Percentiles rank a stretch among this genome's conserved stretches.
These are phyloP conservation scores for Symbiodinium natans DNA, from an alignment of 73 alveolate genomes.

Conservation along the genomic window DNA sequence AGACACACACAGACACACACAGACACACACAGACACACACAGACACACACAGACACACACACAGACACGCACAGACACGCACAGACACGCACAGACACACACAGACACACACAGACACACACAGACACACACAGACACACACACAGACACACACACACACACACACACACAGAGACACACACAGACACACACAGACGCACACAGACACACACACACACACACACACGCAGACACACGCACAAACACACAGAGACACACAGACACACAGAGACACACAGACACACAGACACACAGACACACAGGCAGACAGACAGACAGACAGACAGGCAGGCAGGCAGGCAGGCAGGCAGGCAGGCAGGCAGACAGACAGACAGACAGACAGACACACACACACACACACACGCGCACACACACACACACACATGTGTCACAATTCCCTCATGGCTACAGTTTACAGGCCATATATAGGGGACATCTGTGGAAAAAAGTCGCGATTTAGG, in stretches of 20 bases:
- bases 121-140: neutral
- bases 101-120: neutral
- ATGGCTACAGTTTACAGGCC: too few species aligned
- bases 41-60: neutral
- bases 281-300: neutral
- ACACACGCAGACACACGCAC: too few species aligned
- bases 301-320: too few species aligned
- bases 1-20: neutral
- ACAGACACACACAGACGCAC: too few species aligned
- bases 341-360: neutral
- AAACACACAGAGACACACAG: too few species aligned
- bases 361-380: neutral
- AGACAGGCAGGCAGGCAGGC: too few species aligned
- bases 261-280: neutral
- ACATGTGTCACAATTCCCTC: too few species aligned
- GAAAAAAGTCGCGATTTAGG: too few species aligned
- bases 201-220: too few species aligned
- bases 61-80: too few species aligned
- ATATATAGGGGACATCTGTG: too few species aligned
- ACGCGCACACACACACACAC: neutral
- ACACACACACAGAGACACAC: neutral
- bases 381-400: neutral
- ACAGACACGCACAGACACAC: too few species aligned
- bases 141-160: neutral
- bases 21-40: neutral